A percentile compares a stretch with the other conserved stretches of the same genome.
These are phyloP conservation scores for Polytrichum formosum DNA, from an alignment of 225 moss, liverwort and hornwort species.

Conservation along the genomic window DNA sequence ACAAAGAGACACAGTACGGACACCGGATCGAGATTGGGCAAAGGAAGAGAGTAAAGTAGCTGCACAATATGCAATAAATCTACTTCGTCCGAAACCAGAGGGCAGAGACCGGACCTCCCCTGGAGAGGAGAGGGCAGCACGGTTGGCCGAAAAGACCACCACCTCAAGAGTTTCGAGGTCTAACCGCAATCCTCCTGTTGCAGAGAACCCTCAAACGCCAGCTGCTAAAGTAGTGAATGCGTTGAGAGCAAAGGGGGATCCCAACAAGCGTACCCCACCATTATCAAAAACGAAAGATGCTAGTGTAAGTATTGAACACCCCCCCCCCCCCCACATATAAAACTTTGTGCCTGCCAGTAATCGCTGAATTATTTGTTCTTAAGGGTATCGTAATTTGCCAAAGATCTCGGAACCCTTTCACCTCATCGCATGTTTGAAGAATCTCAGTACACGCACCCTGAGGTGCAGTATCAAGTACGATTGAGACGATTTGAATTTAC, in stretches of 20 bases:
- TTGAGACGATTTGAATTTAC: too few relatives aligned
- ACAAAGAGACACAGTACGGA: conserved; percentile 36
- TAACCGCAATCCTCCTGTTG: conserved; percentile 44
- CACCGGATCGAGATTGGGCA: conserved; percentile 52
- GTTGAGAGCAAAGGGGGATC: conserved; percentile 54
- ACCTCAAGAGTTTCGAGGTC: conserved; percentile 42
- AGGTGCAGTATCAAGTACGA: too few relatives aligned
- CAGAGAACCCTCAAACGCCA: conserved; percentile 75
- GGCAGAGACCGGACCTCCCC: conserved; percentile 28
- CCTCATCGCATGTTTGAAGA: too few relatives aligned
- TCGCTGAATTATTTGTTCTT: too few relatives aligned
- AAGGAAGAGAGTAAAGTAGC: conserved; percentile 75
- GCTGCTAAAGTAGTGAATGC: conserved; percentile 63
- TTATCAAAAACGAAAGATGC: conserved; percentile 46
- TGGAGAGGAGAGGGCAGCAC: conserved; percentile 14
- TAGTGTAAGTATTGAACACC: conserved; percentile 28
- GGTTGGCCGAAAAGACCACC: conserved; percentile 41
- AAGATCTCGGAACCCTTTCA: too few relatives aligned
- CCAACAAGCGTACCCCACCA: conserved; percentile 42
- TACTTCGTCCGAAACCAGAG: conserved; percentile 42
- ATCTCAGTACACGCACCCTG: too few relatives aligned
- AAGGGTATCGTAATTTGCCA: too few relatives aligned
- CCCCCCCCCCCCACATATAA: too few relatives aligned
- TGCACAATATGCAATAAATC: conserved; percentile 53
- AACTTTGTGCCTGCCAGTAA: too few relatives aligned